Evolutionary conservation across 805 yeast species (phyloP), one percentile per base, ranked within the genome.

Genomic region (Saturnispora halmiae): DNA sequence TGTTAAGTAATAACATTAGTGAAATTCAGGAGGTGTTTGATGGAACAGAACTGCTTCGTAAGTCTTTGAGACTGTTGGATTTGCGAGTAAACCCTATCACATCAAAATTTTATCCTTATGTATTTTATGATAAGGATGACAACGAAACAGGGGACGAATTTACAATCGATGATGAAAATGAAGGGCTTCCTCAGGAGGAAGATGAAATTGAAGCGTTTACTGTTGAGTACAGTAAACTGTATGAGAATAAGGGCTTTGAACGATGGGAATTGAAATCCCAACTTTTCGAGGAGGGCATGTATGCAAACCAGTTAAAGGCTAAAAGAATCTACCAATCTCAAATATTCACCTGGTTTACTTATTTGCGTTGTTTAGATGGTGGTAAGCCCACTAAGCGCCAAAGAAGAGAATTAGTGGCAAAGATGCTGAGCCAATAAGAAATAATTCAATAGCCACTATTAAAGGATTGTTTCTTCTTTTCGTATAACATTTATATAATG

Each of bases 131-230:
- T 4, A 37, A 43, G 19, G 19, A 4, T 6, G 19, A n/a, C 11
- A 30, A 27, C 14, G 16, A 45, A 47, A n/a, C 20, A 9, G 14
- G 25, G 15, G 13, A 29, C 9, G 46, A 46, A 25, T 45, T 31
- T 13, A 34, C 34, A 3, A 43, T 44, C 2, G 49, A 45, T 10
- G 52, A 45, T 13, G 31, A 28, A 5, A 14, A 30, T 5, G 18
- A 21, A 9, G n/a, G 60, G 60, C 37, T 54, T 43, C 50, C 72
- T 32, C 73, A 68, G 28, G 67, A 66, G 4, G 52, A 64, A 35
- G 77, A 72, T 36, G 79, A 73, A 45, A 69, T 73, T 19, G 76
- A 71, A 46, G 72, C 69, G 19, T 73, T 73, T 43, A 59, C 69
- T 1, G 64, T 66, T 6, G 72, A 68, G 41, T 73, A 70, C 48